Base-by-base conservation (phyloP, 2,329 filamentous ascomycete species). In the Fusarium mundagurra region DNA sequence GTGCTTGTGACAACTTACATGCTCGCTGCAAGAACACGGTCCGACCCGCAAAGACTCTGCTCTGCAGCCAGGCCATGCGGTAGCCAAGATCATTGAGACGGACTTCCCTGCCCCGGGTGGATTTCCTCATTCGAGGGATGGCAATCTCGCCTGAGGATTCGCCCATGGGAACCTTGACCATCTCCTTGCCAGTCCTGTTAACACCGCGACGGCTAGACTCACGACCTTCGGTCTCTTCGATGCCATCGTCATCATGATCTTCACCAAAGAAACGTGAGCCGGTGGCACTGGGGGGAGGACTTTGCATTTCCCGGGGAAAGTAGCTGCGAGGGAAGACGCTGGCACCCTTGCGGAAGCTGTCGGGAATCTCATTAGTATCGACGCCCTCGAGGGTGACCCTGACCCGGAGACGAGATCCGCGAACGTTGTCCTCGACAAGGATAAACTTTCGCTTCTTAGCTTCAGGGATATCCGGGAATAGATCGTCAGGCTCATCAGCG, bases 391-490 rank as follows among this genome's bases (percentile, higher is more conserved):
- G 90, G 72, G 93, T 96, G 59, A 98, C 95, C 71, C 95, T 93
- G 51, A 98, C 95, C 22, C 96, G 92, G 4, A 98, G 92, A 47
- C 95, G 90, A 58, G 91, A 92, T 60, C 92, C 93, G 41, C 94
- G 92, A 71, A 95, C 93, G 60, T 91, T 92, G 82, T 98, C 96
- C 75, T 98, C 95, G 34, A 98, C 95, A 16, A 98, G 90, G 76
- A 98, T 98, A 83, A 98, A 98, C 83, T 98, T 98, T 81, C 96
- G 93, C 80, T 94, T 94, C 85, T 97, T 98, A 60, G 92, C 92
- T 79, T 96, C 94, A 3, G 95, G 95, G 60, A 98, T 89, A 75
- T 96, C 93, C 55, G 94, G 94, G 82, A 98, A 98, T 50, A 98
- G 89, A 55, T 91, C 91, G 22, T 91, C 89, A 60, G 92, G 85